Evolutionary conservation across 176 grass and related monocot genomes (phyloP).

Genomic region (Alopecurus myosuroides): DNA sequence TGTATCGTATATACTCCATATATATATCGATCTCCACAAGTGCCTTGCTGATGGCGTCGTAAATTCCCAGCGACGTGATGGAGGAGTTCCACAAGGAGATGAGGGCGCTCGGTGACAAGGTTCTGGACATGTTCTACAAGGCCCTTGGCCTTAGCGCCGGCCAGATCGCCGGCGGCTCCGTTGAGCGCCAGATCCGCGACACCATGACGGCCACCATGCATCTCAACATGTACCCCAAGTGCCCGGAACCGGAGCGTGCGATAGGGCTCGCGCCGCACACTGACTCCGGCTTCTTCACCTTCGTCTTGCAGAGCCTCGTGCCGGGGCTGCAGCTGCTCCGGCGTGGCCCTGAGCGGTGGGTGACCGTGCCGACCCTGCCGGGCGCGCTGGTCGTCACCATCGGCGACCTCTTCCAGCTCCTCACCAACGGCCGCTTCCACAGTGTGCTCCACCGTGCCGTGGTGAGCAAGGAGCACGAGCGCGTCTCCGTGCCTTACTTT

Average conservation of each 20-base stretch:
- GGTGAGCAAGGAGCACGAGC: too few species aligned
- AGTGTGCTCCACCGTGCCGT: too few species aligned
- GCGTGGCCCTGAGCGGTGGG: slow-evolving; percentile 32
- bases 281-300: slow-evolving; percentile 58
- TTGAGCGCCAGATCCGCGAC: neutral
- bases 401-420: slow-evolving; percentile 55
- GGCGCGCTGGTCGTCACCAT: slow-evolving; percentile 36
- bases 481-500: too few species aligned
- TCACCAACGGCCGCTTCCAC: too few species aligned
- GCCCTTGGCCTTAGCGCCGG: slow-evolving; percentile 42
- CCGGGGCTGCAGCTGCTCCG: slow-evolving; percentile 59
- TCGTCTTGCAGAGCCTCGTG: too few species aligned
- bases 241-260: slow-evolving; percentile 48
- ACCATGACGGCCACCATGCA: too few species aligned
- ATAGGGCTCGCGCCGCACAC: slow-evolving; percentile 61
- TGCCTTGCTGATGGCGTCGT: neutral
- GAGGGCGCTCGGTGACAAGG: slow-evolving; percentile 21
- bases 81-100: too few species aligned
- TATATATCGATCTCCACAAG: neutral
- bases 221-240: slow-evolving; percentile 50
- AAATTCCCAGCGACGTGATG: slow-evolving; percentile 44
- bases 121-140: slow-evolving; percentile 40
- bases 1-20: neutral
- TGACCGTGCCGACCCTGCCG: slow-evolving; percentile 39
- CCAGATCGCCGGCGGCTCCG: slow-evolving; percentile 18